Evolutionary conservation across 805 yeast genomes (phyloP), one percentile per base, ranked within the genome.

Genomic region (Kazachstania viticola): DNA sequence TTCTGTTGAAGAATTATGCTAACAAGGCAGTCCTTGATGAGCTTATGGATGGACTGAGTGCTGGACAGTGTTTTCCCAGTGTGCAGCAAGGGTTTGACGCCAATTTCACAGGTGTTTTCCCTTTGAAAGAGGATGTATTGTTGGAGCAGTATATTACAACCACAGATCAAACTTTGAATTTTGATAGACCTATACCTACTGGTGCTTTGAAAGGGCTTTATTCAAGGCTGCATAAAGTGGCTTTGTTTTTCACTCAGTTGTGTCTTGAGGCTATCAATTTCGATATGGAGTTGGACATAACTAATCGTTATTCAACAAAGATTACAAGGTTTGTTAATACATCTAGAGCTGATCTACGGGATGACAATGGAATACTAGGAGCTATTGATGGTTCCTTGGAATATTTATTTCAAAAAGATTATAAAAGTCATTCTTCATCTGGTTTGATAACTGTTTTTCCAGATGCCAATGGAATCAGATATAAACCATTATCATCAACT

Each of bases 371-470:
- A n/a, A 27, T 31, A 12, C 23, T 21, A 5, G 8, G 9, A 4
- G 9, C 14, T 16, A 17, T 14, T n/a, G 26, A 14, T 11, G 48
- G 46, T 14, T 21, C 34, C 2, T 33, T 47, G 17, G 40, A 42
- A 14, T 47, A 46, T 23, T 33, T 34, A 9, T 35, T 38, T 19
- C 31, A 37, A 13, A 30, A 35, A 8, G 47, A 48, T 13, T 51
- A 31, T 29, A 33, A 36, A 17, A 32, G 37, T 9, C 38, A 37
- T 19, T 23, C 32, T 21, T 36, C 49, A 3, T 25, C 44, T 0
- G 58, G 60, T n/a, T 15, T 54, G 9, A 17, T 54, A 5, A 40
- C 51, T 3, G 36, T 54, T 4, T 47, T 48, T 19, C 56, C 60
- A 2, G 24, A 17, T 8, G 53, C 54, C 2, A 33, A 29, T 6